Base-by-base conservation (phyloP, 2,329 filamentous ascomycete species). In the Chaetomiaceae sp. region DNA sequence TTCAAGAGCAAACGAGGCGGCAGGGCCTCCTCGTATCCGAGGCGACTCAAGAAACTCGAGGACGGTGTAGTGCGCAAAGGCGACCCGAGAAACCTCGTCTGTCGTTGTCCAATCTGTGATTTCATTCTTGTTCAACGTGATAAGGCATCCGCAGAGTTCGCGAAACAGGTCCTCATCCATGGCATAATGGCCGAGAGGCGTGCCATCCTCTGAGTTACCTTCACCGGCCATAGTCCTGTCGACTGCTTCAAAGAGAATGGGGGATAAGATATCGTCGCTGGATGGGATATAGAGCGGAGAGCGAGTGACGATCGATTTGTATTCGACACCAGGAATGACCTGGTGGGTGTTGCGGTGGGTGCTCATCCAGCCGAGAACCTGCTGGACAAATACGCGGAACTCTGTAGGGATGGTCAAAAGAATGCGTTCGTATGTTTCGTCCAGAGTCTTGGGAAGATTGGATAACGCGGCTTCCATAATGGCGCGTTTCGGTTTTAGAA, bases 391-490 rank as follows among this genome's bases (percentile, higher is more conserved):
- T 8, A 19, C n/a, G 2, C 41, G 41, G 20, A 36, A 43, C 5
- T 52, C 47, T 14, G 47, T 35, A 4, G 29, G 43, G 24, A 55
- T 48, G 10, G 14, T 15, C 2, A 20, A 7, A n/a, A 55, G 19
- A 9, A 50, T 49, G 3, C 51, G 38, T 18, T 39, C 45, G 18
- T 55, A 55, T 2, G 48, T 55, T n/a, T 51, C 48, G 34, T 55
- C 51, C n/a, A 53, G 38, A 5, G 35, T 38, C 4, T 38, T 30
- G 2, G 53, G 53, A 3, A 55, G 34, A 24, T 34, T 42, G 11
- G 35, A 20, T 7, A 53, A 12, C 2, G 41, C 44, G 17, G 45
- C 3, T 19, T 46, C 5, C 8, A 36, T 32, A 14, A 50, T 44
- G 5, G 35, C 38, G 9, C 12, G 19, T 5, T 45, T 26, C 12